A percentile compares a stretch with the other conserved stretches of the same genome.
phyloP scores from a whole-genome alignment of 106 monocot species.

The Apostasia shenzhenica region DNA sequence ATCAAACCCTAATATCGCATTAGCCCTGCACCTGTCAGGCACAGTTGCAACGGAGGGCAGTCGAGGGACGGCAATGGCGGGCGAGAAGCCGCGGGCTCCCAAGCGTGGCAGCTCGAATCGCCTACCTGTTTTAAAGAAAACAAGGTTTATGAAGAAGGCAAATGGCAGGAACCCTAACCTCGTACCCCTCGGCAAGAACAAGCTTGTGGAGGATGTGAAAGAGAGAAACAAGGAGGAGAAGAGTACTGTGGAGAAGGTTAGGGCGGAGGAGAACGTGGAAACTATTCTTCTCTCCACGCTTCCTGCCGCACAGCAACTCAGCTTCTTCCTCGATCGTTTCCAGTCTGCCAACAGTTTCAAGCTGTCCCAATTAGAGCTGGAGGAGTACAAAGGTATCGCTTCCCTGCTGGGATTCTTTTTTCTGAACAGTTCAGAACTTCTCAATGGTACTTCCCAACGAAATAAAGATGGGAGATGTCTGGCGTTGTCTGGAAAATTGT shows the following conservation, averaged over 20 bases:
- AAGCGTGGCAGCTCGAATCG: background rate
- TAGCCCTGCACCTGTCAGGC: too few relatives aligned
- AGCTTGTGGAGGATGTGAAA: background rate
- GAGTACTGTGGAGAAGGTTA: slow-evolving; percentile 5
- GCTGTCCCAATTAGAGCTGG: slow-evolving; percentile 37
- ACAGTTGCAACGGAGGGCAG: too few relatives aligned
- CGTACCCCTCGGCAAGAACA: slow-evolving; percentile 30
- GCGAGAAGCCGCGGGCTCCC: slow-evolving; percentile 2
- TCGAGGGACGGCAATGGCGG: slow-evolving; percentile 1
- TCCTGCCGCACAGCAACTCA: slow-evolving; percentile 31
- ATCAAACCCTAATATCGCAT: too few relatives aligned
- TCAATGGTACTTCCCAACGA: too few relatives aligned
- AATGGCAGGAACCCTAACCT: slow-evolving; percentile 31
- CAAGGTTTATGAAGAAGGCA: background rate
- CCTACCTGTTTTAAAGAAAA: background rate
- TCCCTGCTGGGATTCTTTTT: background rate
- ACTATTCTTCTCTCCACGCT: slow-evolving; percentile 20
- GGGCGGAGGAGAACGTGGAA: slow-evolving; percentile 6
- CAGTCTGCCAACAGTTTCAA: slow-evolving; percentile 30
- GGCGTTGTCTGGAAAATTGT: too few relatives aligned
- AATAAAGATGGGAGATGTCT: too few relatives aligned
- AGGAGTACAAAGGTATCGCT: slow-evolving; percentile 30
- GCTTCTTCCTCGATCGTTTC: slow-evolving; percentile 29
- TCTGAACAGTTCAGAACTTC: too few relatives aligned
- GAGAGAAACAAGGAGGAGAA: background rate